Evolutionary conservation across 352 stramenopile species (phyloP).

Genomic region (Phytophthora ramorum): DNA sequence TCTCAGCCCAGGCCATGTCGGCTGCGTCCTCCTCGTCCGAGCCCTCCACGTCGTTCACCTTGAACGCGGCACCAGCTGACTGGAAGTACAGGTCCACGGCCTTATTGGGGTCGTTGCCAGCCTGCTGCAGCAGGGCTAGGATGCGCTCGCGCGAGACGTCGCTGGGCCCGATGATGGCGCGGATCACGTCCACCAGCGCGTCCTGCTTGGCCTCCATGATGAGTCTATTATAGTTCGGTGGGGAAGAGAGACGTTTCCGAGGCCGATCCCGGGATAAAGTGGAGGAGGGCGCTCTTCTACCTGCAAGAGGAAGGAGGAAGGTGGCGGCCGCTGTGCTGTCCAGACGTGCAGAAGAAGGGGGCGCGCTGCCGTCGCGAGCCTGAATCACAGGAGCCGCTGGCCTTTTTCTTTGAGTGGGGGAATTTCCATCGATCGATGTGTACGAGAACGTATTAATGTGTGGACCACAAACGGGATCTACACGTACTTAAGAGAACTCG

Average conservation of each 20-base stretch:
- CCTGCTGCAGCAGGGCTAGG: constrained; percentile 62
- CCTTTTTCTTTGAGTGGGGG: constrained; percentile 43
- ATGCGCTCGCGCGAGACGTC: constrained; percentile 74
- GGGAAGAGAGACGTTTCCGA: constrained; percentile 12
- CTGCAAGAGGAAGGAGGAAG: constrained; percentile 1
- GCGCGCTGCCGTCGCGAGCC: neutral
- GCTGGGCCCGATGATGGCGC: constrained; percentile 74
- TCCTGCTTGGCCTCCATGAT: constrained; percentile 66
- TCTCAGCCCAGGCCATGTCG: constrained; percentile 27
- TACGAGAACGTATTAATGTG: neutral
- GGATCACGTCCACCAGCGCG: constrained; percentile 79
- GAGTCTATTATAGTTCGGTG: neutral
- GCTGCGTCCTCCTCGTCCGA: constrained; percentile 45
- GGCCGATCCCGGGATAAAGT: constrained; percentile 37
- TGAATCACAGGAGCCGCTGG: constrained; percentile 16
- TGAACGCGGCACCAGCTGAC: constrained; percentile 47
- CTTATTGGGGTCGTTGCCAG: constrained; percentile 82
- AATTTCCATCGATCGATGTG: neutral
- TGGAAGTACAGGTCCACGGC: constrained; percentile 86
- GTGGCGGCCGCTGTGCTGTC: neutral
- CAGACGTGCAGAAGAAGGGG: neutral
- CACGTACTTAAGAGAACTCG: neutral
- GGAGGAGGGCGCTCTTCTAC: neutral
- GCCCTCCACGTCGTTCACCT: constrained; percentile 64
- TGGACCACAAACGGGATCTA: neutral